These are phyloP conservation scores for Oehlia diaphana DNA, from an alignment of 192 early-diverging fungal genomes.

Conservation along the genomic window DNA sequence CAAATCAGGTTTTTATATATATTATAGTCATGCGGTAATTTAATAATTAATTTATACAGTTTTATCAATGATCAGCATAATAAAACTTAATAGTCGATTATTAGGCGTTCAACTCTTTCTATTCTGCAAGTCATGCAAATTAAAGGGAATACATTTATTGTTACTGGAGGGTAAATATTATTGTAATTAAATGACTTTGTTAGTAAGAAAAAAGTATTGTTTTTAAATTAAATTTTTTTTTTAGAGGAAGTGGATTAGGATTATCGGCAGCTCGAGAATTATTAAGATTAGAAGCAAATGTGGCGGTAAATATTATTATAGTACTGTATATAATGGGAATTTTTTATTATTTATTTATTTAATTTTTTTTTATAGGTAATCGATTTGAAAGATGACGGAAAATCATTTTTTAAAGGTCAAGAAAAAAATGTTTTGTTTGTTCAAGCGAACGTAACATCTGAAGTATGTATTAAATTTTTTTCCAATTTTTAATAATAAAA, in stretches of 20 bases:
- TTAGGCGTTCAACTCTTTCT: no score
- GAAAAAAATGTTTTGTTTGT: background rate
- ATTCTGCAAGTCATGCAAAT: background rate
- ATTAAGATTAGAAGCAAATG: background rate
- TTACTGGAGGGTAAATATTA: constrained; percentile 12
- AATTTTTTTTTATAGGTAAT: background rate
- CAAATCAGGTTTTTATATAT: no score
- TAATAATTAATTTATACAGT: no score
- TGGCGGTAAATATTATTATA: background rate
- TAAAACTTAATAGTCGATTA: no score
- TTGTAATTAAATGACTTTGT: no score
- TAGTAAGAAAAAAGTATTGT: no score
- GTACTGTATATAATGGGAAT: background rate
- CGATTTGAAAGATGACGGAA: background rate
- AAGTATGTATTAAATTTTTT: background rate
- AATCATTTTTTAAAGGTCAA: background rate
- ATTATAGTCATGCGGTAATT: no score
- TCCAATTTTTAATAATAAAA: no score
- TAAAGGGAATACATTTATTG: constrained; percentile 9
- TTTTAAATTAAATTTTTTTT: no score
- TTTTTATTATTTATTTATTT: no score
- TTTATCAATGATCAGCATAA: no score
- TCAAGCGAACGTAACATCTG: background rate
- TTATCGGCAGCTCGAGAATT: background rate
- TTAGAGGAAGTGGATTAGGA: constrained; percentile 7